These are phyloP conservation scores for Elasticomyces elasticus DNA, from an alignment of 495 filamentous ascomycete species.

Conservation along the genomic window DNA sequence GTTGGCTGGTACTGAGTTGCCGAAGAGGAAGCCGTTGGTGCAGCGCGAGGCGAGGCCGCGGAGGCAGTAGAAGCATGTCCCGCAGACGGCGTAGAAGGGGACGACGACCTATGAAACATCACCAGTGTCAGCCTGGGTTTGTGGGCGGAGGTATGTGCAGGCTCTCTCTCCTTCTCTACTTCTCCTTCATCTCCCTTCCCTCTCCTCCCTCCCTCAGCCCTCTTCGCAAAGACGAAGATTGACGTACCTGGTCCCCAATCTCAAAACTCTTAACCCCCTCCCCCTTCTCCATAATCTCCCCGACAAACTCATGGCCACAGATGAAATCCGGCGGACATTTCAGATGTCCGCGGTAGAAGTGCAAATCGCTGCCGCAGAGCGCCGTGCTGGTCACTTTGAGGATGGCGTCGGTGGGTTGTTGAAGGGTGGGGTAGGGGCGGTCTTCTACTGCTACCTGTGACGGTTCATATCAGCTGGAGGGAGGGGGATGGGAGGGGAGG, in stretches of 20 bases:
- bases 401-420: constrained; percentile 65
- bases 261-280: constrained; percentile 55
- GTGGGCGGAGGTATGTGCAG: neutral
- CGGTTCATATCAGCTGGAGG: neutral
- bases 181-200: neutral
- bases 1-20: constrained; percentile 41
- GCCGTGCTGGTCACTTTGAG: constrained; percentile 80
- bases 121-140: neutral
- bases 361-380: constrained; percentile 86
- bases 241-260: constrained; percentile 49
- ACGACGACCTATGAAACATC: constrained; percentile 42
- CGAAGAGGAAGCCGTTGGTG: constrained; percentile 63
- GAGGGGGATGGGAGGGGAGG: neutral
- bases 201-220: neutral
- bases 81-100: constrained; percentile 38
- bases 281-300: constrained; percentile 60
- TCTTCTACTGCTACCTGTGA: constrained; percentile 50
- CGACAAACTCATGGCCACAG: constrained; percentile 80
- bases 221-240: neutral
- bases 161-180: too few relatives aligned
- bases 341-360: constrained; percentile 74
- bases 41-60: constrained; percentile 77
- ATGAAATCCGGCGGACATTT: constrained; percentile 39
- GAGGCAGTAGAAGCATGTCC: constrained; percentile 83
- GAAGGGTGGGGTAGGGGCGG: constrained; percentile 55